Evolutionary conservation across 495 filamentous ascomycete genomes (phyloP).

Genomic region (Lasiosphaeria ovina): DNA sequence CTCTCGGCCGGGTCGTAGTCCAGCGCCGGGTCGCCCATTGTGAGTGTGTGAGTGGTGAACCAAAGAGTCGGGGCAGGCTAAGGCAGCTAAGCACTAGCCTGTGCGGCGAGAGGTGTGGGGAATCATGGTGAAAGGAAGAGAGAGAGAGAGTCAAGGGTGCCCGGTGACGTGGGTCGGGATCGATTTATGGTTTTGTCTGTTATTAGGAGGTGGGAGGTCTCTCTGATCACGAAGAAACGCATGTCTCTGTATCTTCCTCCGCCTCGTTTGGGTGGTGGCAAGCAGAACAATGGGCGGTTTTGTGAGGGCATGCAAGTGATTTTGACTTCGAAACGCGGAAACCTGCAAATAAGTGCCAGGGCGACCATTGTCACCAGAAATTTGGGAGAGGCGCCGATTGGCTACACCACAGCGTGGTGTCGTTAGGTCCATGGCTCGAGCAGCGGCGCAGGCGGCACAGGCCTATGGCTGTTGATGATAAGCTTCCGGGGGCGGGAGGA

Average conservation of each 20-base stretch:
- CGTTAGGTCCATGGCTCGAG: neutral
- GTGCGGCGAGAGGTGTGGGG: neutral
- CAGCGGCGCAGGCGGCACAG: constrained; percentile 1
- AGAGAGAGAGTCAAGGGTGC: neutral
- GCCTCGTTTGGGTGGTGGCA: no score
- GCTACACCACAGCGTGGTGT: neutral
- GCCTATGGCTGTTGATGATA: neutral
- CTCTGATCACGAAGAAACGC: no score
- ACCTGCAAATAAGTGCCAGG: neutral
- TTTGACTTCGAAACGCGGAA: neutral
- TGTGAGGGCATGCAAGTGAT: neutral
- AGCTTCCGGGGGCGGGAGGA: neutral
- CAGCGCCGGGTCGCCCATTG: neutral
- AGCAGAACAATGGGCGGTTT: neutral
- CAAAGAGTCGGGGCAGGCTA: no score
- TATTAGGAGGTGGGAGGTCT: no score
- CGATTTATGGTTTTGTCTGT: no score
- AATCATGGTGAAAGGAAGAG: neutral
- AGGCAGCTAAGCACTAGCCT: no score
- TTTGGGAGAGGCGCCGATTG: neutral
- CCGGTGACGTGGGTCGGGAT: no score
- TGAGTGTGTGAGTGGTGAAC: no score
- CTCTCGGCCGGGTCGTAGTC: neutral
- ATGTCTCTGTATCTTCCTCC: no score
- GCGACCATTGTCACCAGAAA: neutral